phyloP scores from a whole-genome alignment of 2,329 filamentous ascomycete genomes.

The Aspergillus jensenii region DNA sequence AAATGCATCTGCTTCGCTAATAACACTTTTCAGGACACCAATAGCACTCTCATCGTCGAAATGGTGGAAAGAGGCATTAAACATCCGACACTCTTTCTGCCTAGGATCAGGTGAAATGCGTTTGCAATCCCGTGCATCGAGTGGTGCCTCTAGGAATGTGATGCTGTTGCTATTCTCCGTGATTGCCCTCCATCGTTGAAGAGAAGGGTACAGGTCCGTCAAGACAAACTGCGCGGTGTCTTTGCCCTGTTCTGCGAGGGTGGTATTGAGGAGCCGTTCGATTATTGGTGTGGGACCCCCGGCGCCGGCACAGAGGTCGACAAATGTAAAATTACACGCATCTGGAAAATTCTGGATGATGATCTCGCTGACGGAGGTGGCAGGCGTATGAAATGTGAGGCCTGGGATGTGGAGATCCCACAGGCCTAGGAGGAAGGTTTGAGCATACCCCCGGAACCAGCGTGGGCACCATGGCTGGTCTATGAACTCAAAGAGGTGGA shows the following conservation, averaged over 20 bases:
- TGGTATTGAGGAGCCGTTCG: neutral
- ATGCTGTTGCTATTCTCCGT: neutral
- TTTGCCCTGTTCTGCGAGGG: neutral
- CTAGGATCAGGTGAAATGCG: neutral
- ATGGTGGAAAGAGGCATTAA: neutral
- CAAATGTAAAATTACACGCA: neutral
- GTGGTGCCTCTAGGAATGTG: neutral
- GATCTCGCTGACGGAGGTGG: neutral
- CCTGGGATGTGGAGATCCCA: neutral
- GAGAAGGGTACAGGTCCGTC: neutral
- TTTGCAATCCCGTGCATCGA: neutral
- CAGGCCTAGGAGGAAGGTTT: neutral
- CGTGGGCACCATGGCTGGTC: neutral
- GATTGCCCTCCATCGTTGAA: neutral
- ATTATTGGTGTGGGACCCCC: neutral
- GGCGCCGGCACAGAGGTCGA: neutral
- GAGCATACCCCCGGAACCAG: neutral
- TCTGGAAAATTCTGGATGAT: neutral
- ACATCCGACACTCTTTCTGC: neutral
- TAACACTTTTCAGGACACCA: neutral
- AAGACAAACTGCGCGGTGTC: neutral
- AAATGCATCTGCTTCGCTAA: neutral
- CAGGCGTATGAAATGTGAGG: neutral
- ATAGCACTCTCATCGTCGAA: neutral
- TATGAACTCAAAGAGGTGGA: neutral